Percentiles rank a stretch among this genome's conserved stretches.
Evolutionary conservation across 495 filamentous ascomycete genomes (phyloP).

Genomic region (Viridothelium virens): DNA sequence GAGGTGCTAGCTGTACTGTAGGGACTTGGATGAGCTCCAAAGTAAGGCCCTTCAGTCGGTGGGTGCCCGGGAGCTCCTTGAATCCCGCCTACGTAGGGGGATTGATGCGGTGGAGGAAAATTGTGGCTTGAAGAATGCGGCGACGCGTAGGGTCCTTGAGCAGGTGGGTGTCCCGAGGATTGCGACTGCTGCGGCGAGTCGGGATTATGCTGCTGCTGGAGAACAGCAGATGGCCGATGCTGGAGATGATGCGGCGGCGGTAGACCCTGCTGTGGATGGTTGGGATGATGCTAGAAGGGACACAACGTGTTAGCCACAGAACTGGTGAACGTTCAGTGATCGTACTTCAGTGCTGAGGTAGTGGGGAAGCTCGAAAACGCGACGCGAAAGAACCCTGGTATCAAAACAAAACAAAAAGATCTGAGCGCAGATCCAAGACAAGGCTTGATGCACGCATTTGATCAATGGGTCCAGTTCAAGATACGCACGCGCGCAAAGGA

Average conservation of each 20-base stretch:
- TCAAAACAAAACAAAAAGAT: conserved; percentile 2
- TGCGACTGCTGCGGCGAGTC: conserved; percentile 36
- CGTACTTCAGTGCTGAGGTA: not conserved
- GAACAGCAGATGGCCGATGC: conserved; percentile 30
- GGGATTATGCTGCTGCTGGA: conserved; percentile 36
- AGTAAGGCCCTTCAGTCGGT: conserved; percentile 35
- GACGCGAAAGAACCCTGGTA: conserved; percentile 5
- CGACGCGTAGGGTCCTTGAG: conserved; percentile 35
- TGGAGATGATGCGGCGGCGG: conserved; percentile 37
- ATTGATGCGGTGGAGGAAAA: conserved; percentile 34
- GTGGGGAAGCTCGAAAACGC: not conserved
- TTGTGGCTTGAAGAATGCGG: conserved; percentile 34
- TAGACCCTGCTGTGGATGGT: conserved; percentile 33
- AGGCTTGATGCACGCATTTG: not conserved
- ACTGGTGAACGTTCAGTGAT: not conserved
- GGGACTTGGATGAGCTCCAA: conserved; percentile 35
- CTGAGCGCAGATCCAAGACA: not conserved
- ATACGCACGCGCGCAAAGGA: no score
- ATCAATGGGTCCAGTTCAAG: not conserved
- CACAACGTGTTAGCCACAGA: conserved; percentile 22
- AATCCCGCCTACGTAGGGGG: conserved; percentile 35
- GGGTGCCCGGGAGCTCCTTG: conserved; percentile 29
- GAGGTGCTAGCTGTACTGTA: conserved; percentile 37
- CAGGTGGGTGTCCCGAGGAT: conserved; percentile 26
- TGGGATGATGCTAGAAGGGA: conserved; percentile 35